phyloP scores from a whole-genome alignment of 1,284 basidiomycete species.

The Flammula alnicola region DNA sequence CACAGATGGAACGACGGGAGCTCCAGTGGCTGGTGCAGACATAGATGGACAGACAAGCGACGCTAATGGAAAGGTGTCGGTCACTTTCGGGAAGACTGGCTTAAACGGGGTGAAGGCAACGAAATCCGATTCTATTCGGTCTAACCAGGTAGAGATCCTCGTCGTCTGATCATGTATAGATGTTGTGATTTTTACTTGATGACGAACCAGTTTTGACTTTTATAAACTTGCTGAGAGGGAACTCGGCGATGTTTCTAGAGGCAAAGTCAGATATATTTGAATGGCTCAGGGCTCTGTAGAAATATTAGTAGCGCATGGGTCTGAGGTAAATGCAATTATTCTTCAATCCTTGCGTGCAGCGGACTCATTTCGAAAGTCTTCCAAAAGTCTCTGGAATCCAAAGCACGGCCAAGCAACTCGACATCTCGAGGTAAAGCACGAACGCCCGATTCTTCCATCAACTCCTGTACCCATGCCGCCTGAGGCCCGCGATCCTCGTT shows the following conservation, averaged over 20 bases:
- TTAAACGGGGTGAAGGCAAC: constrained; percentile 35
- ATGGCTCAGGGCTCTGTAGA: background rate
- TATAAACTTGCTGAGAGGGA: background rate
- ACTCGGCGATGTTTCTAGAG: background rate
- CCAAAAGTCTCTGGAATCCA: constrained; percentile 71
- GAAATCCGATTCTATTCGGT: constrained; percentile 35
- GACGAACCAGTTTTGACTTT: background rate
- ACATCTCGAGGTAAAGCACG: constrained; percentile 55
- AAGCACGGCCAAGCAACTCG: constrained; percentile 51
- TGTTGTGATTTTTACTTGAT: background rate
- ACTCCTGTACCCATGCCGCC: constrained; percentile 57
- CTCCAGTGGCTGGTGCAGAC: constrained; percentile 32
- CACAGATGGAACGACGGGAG: constrained; percentile 34
- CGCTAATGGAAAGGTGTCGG: constrained; percentile 30
- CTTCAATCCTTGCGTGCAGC: constrained; percentile 35
- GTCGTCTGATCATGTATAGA: constrained; percentile 10
- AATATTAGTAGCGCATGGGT: background rate
- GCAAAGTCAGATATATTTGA: background rate
- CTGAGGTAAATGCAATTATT: background rate
- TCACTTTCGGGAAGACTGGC: constrained; percentile 32
- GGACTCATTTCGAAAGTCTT: constrained; percentile 40
- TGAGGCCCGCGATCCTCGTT: constrained; percentile 38
- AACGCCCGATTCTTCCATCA: constrained; percentile 58
- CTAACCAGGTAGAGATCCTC: constrained; percentile 27
- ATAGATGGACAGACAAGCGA: constrained; percentile 31